Conservation (phyloP, 2,329 filamentous ascomycete species). For the Claviceps cyperi region DNA sequence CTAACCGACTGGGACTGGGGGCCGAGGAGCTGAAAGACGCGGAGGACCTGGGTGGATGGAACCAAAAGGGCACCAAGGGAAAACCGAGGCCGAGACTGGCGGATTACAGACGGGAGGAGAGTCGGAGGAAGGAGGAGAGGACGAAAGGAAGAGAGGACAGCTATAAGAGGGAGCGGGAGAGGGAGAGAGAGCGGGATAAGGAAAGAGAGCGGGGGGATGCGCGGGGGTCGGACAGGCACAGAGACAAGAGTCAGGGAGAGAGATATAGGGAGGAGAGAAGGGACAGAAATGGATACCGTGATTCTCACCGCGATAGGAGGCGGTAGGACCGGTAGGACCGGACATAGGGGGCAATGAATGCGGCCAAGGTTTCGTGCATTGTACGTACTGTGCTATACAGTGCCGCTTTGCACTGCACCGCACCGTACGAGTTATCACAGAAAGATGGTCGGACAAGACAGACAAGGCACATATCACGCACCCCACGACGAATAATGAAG, state of each 20-base stretch:
- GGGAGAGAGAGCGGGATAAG: slow-evolving; percentile 27
- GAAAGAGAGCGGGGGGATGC: slow-evolving; percentile 22
- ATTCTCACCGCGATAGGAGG: slow-evolving; percentile 9
- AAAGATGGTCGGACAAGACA: no score
- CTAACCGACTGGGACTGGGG: slow-evolving; percentile 75
- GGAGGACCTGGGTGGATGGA: slow-evolving; percentile 68
- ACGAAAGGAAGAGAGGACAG: slow-evolving; percentile 26
- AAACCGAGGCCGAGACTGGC: slow-evolving; percentile 31
- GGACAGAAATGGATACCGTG: not conserved
- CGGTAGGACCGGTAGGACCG: slow-evolving; percentile 1
- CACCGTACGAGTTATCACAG: no score
- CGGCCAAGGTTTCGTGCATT: not conserved
- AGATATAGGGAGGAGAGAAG: slow-evolving; percentile 1
- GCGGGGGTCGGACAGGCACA: slow-evolving; percentile 16
- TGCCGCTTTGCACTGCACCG: no score
- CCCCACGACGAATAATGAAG: no score
- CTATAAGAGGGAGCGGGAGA: slow-evolving; percentile 33
- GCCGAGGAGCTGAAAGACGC: slow-evolving; percentile 64
- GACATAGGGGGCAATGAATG: no score
- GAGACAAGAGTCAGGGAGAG: slow-evolving; percentile 9
- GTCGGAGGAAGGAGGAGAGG: slow-evolving; percentile 28
- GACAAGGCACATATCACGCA: no score
- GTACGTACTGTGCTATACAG: not conserved
- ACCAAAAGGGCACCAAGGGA: slow-evolving; percentile 45
- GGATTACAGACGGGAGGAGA: slow-evolving; percentile 33